Percentiles rank a stretch among this genome's conserved stretches.
Evolutionary conservation across 352 stramenopile species (phyloP).

Genomic region (Aphanomyces euteiches): DNA sequence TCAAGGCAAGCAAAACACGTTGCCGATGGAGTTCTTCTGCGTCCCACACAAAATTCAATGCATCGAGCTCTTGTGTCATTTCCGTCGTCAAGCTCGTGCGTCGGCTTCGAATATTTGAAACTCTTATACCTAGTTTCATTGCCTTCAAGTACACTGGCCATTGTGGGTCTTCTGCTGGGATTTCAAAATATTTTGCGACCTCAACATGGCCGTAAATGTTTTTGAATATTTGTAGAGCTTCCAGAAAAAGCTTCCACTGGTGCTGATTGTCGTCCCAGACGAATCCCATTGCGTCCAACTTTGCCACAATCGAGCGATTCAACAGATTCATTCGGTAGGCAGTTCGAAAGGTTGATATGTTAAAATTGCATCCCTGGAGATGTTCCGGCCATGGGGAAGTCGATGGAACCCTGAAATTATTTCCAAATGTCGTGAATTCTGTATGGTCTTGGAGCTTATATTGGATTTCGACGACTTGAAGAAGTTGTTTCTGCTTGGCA

Average conservation of each 20-base stretch:
- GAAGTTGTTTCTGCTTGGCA: too few relatives aligned
- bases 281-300: slow-evolving; percentile 3
- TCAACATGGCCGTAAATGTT: slow-evolving; percentile 14
- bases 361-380: too few relatives aligned
- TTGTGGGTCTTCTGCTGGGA: not conserved
- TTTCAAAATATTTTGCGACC: slow-evolving; percentile 6
- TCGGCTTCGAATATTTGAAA: slow-evolving; percentile 13
- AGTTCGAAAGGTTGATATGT: too few relatives aligned
- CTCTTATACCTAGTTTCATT: not conserved
- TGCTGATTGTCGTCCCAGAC: slow-evolving; percentile 13
- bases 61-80: not conserved
- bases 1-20: too few relatives aligned
- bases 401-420: too few relatives aligned
- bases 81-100: not conserved
- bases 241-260: slow-evolving; percentile 4
- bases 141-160: not conserved
- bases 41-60: slow-evolving; percentile 1
- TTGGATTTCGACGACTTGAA: too few relatives aligned
- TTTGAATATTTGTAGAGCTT: slow-evolving; percentile 16
- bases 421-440: too few relatives aligned
- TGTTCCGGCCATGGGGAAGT: too few relatives aligned
- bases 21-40: too few relatives aligned
- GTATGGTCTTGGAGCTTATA: too few relatives aligned
- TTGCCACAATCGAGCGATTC: too few relatives aligned
- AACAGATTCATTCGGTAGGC: too few relatives aligned